Conservation (phyloP, 1,139 yeast genomes). For the Nadsonia starkeyi-henricii region DNA sequence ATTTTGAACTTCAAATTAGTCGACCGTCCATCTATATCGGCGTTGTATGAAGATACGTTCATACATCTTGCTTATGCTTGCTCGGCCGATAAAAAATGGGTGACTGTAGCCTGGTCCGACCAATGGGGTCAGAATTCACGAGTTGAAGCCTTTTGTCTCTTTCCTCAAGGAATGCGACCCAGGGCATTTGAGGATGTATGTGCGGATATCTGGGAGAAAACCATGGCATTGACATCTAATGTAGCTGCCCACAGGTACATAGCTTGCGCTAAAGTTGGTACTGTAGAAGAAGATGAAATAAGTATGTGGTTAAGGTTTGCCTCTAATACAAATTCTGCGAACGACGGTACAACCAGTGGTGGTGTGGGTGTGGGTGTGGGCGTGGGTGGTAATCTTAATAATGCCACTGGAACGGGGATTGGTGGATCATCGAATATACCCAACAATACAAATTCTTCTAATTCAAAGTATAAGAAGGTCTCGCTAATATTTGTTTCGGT, state of each 20-base stretch:
- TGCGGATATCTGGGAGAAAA: conserved; percentile 43
- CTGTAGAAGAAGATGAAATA: conserved; percentile 23
- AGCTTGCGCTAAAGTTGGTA: conserved; percentile 24
- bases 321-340: not conserved
- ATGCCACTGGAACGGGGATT: conserved; percentile 18
- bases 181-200: conserved; percentile 38
- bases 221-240: conserved; percentile 26
- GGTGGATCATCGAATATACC: conserved; percentile 4
- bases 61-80: conserved; percentile 78
- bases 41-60: conserved; percentile 53
- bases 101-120: conserved; percentile 82
- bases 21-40: conserved; percentile 25
- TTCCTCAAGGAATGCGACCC: conserved; percentile 13
- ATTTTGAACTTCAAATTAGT: conserved; percentile 39
- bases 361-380: conserved; percentile 57
- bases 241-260: conserved; percentile 23
- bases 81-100: conserved; percentile 71
- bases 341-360: conserved; percentile 39
- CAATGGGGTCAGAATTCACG: conserved; percentile 55
- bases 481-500: conserved; percentile 3
- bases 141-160: conserved; percentile 40
- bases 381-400: not conserved
- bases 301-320: conserved; percentile 18
- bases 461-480: conserved; percentile 3
- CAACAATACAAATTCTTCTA: conserved; percentile 2